phyloP scores from a whole-genome alignment of 2,329 filamentous ascomycete species.

The Ophiocordyceps polyrhachis-furcata region DNA sequence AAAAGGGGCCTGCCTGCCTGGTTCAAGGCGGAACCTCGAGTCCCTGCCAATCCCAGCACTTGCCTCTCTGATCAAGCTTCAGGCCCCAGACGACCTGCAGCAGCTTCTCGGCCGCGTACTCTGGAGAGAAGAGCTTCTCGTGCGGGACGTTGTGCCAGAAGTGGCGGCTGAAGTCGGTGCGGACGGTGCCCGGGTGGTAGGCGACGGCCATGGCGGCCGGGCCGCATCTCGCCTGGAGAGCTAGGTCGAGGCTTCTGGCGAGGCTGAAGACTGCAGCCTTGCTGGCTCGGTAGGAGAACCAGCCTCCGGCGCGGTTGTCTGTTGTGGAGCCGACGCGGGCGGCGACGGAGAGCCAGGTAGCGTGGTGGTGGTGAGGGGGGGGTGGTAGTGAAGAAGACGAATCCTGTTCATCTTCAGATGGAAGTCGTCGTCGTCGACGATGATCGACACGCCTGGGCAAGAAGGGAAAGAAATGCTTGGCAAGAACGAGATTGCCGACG shows the following conservation, averaged over 20 bases:
- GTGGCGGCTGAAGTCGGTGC: slow-evolving; percentile 50
- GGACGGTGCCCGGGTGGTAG: slow-evolving; percentile 67
- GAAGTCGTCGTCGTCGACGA: too few species aligned
- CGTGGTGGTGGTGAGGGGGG: too few species aligned
- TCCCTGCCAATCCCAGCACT: slow-evolving; percentile 52
- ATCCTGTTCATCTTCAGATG: too few species aligned
- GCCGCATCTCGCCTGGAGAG: slow-evolving; percentile 36
- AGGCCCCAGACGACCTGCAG: slow-evolving; percentile 36
- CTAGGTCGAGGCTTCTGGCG: slow-evolving; percentile 52
- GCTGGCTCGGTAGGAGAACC: slow-evolving; percentile 64
- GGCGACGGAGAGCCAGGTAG: slow-evolving; percentile 57
- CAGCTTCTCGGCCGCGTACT: slow-evolving; percentile 47
- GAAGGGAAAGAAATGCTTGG: slow-evolving; percentile 56
- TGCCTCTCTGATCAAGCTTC: slow-evolving; percentile 33
- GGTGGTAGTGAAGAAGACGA: too few species aligned
- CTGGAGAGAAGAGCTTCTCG: slow-evolving; percentile 44
- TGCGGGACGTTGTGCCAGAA: slow-evolving; percentile 50
- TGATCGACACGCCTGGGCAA: slow-evolving; percentile 31
- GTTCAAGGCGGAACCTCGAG: slow-evolving; percentile 38
- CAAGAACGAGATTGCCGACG: slow-evolving; percentile 53
- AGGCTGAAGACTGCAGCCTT: slow-evolving; percentile 60
- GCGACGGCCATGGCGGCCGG: slow-evolving; percentile 47
- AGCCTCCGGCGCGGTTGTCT: slow-evolving; percentile 58
- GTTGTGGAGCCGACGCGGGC: slow-evolving; percentile 58
- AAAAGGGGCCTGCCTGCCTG: too few species aligned